Base-by-base conservation (phyloP, 768 basidiomycete species). In the Serendipita indica region DNA sequence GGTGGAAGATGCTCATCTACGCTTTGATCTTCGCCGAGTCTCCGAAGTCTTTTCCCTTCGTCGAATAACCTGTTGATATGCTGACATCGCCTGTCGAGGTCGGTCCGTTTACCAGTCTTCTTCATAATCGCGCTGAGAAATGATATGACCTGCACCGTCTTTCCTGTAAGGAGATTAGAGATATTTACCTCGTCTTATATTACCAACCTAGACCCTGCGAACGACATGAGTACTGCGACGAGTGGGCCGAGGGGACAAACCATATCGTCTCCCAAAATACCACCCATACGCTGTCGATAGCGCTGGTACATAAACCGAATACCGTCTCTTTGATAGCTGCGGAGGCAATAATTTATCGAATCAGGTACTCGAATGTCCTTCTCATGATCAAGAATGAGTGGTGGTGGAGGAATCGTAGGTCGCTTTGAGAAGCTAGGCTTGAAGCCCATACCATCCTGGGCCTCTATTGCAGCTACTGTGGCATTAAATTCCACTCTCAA, bases 221-320 rank as follows among this genome's bases (percentile, higher is more conserved):
- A 60, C 32, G 58, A 6, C 28, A 25, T 25, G 33, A 14, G 18
- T 58, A 18, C 30, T 58, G 61, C 20, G n/a, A n/a, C n/a, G n/a
- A n/a, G n/a, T n/a, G n/a, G n/a, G n/a, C n/a, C n/a, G n/a, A n/a
- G n/a, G n/a, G n/a, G n/a, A n/a, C 84, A 73, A 63, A 90, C 94
- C 94, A 98, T 98, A 66, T 98, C 94, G 67, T 98, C 94, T 3
- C 94, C 94, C 3, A 98, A 75, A 10, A 97, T 67, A 0, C 85
- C 93, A 0, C 94, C 94, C 41, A 75, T 73, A 0, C 75, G 77
- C 63, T 83, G 72, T 28, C 73, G 69, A 66, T 85, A 96, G 45
- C 82, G 76, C 13, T 77, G 73, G 71, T 79, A 96, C 52, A 97
- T 78, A 70, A 97, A 97, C 39, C 74, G 69, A 12, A 86, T 79